Percentiles rank a stretch among this genome's conserved stretches.
phyloP scores from a whole-genome alignment of 257 asterid species.

The Solanum sejunctum region DNA sequence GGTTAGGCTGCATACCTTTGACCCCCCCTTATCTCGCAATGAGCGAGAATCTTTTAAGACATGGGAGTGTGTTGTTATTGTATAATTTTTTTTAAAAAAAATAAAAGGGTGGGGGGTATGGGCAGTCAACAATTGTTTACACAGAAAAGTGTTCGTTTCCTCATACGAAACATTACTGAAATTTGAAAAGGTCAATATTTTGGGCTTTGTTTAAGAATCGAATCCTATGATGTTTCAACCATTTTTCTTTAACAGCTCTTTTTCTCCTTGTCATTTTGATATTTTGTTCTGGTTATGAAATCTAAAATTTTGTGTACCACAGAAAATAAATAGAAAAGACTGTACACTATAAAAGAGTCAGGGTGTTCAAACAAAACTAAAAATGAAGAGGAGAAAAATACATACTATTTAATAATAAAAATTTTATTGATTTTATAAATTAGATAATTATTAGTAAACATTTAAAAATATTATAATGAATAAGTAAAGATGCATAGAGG shows the following conservation, averaged over 20 bases:
- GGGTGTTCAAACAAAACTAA: neutral
- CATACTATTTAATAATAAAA: too few species aligned
- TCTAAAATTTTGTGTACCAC: neutral
- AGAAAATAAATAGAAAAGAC: too few species aligned
- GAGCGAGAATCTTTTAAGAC: too few species aligned
- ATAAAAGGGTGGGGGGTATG: neutral
- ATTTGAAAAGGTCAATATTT: neutral
- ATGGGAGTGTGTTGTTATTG: too few species aligned
- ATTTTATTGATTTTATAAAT: too few species aligned
- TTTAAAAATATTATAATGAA: too few species aligned
- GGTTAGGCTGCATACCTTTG: too few species aligned
- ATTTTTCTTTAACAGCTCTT: neutral
- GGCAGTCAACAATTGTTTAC: neutral
- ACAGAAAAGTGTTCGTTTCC: neutral
- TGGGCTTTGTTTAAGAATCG: neutral
- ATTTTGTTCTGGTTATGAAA: neutral
- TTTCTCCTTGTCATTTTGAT: neutral
- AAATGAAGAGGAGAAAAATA: too few species aligned
- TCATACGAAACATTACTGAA: neutral
- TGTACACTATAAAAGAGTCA: neutral
- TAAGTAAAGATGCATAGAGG: too few species aligned
- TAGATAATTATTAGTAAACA: too few species aligned
- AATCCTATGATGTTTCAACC: neutral
- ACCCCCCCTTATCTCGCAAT: too few species aligned
- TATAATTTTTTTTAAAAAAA: too few species aligned